These are phyloP conservation scores for Globisporangium spinosum DNA, from an alignment of 352 stramenopile species.

Conservation along the genomic window DNA sequence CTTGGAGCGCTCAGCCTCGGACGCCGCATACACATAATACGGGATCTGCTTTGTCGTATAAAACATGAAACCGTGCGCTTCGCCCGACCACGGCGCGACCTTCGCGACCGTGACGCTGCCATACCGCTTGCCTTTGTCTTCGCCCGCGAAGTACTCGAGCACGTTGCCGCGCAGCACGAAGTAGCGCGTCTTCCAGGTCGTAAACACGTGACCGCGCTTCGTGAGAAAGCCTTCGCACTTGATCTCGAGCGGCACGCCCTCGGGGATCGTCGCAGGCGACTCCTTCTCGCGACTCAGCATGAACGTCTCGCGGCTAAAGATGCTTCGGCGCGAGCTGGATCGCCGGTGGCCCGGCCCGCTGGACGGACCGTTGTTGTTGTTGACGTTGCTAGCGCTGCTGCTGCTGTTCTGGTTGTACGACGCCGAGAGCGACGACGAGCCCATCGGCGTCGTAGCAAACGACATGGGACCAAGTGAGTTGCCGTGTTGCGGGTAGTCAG, in stretches of 20 bases:
- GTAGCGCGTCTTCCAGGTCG: slow-evolving; percentile 90
- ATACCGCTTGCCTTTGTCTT: slow-evolving; percentile 85
- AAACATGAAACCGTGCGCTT: slow-evolving; percentile 89
- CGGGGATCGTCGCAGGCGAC: slow-evolving; percentile 52
- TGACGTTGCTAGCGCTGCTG: slow-evolving; percentile 19
- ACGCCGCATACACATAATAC: slow-evolving; percentile 88
- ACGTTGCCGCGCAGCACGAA: slow-evolving; percentile 82
- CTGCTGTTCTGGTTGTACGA: slow-evolving; percentile 27
- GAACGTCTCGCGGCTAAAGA: slow-evolving; percentile 71
- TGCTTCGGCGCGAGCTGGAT: slow-evolving; percentile 61
- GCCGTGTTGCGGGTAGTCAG: slow-evolving; percentile 30
- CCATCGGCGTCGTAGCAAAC: slow-evolving; percentile 16
- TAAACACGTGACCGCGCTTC: slow-evolving; percentile 87
- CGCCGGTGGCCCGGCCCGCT: slow-evolving; percentile 30
- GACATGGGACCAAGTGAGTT: slow-evolving; percentile 68
- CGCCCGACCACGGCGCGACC: slow-evolving; percentile 79
- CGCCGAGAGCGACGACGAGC: slow-evolving; percentile 21
- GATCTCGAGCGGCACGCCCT: slow-evolving; percentile 46
- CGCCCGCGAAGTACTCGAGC: slow-evolving; percentile 80
- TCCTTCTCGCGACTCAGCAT: slow-evolving; percentile 79
- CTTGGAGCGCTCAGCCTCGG: slow-evolving; percentile 64
- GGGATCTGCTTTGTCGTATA: slow-evolving; percentile 88
- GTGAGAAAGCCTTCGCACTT: slow-evolving; percentile 82
- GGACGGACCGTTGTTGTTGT: slow-evolving; percentile 25
- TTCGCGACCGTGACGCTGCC: slow-evolving; percentile 85